phyloP scores from a whole-genome alignment of 176 grass and related monocot species.

The Miscanthus lutarioriparius region DNA sequence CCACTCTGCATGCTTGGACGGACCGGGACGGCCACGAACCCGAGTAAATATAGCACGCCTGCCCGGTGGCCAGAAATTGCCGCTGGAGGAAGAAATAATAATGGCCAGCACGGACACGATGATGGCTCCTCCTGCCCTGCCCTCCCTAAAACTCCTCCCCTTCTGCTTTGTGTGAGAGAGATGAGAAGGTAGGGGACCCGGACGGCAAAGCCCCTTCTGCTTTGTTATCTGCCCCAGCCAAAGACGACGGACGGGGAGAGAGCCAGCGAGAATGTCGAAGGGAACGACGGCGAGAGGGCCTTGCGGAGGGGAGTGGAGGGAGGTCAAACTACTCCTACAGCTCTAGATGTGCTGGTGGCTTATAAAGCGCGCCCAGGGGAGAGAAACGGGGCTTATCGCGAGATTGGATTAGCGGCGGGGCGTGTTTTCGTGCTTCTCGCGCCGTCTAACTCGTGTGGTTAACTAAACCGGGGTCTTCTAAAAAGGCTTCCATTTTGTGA shows the following conservation, averaged over 20 bases:
- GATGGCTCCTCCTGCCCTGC: slow-evolving; percentile 5
- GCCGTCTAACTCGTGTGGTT: background rate
- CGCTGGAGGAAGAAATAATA: slow-evolving; percentile 62
- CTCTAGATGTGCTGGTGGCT: slow-evolving; percentile 7
- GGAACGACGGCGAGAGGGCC: slow-evolving; percentile 7
- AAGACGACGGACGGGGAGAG: background rate
- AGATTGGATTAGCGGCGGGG: background rate
- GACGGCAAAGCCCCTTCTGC: background rate
- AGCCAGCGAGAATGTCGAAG: slow-evolving; percentile 20
- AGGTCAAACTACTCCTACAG: slow-evolving; percentile 9
- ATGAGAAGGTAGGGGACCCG: background rate
- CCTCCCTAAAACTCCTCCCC: background rate
- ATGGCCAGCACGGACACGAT: slow-evolving; percentile 41
- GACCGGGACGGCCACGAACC: background rate
- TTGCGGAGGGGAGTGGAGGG: background rate
- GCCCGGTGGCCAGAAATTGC: slow-evolving; percentile 45
- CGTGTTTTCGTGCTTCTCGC: slow-evolving; percentile 22
- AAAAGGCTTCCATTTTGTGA: background rate
- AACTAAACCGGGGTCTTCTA: background rate
- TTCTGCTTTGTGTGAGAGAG: background rate
- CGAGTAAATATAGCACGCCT: slow-evolving; percentile 43
- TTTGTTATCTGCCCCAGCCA: background rate
- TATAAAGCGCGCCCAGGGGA: slow-evolving; percentile 21
- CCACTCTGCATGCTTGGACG: background rate
- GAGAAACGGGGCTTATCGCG: background rate